These are phyloP conservation scores for Coemansia biformis DNA, from an alignment of 192 early-diverging fungal genomes.

Conservation along the genomic window DNA sequence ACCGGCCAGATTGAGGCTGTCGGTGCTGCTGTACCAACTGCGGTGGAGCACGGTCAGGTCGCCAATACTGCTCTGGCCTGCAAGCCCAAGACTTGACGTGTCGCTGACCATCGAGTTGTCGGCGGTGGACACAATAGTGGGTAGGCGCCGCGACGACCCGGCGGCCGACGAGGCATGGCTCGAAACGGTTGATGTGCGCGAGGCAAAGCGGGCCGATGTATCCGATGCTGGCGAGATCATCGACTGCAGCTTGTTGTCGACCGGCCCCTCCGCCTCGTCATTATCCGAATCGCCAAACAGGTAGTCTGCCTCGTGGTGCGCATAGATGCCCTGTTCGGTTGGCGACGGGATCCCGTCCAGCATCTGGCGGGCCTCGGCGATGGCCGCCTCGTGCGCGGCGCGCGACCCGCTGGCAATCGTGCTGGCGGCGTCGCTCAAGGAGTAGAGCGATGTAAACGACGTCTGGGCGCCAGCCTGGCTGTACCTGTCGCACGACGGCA, in stretches of 20 bases:
- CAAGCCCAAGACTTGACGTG: constrained; percentile 26
- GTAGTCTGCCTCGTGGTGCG: constrained; percentile 44
- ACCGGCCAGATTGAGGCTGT: constrained; percentile 33
- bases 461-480: constrained; percentile 10
- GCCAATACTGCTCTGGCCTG: constrained; percentile 24
- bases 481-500: constrained; percentile 5
- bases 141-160: constrained; percentile 19
- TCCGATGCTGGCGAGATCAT: constrained; percentile 43
- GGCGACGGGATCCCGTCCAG: constrained; percentile 47
- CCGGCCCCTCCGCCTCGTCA: constrained; percentile 9
- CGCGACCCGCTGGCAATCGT: constrained; percentile 14
- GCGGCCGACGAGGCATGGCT: constrained; percentile 25
- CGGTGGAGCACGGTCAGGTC: constrained; percentile 35
- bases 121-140: constrained; percentile 15
- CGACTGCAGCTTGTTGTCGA: constrained; percentile 20
- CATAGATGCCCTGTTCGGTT: constrained; percentile 11
- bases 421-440: constrained; percentile 20
- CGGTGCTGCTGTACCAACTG: constrained; percentile 50
- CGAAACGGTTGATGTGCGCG: constrained; percentile 32
- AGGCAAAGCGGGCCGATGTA: constrained; percentile 30
- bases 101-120: constrained; percentile 32
- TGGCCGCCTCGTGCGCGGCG: constrained; percentile 31
- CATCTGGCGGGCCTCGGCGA: constrained; percentile 42
- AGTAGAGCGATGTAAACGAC: constrained; percentile 41
- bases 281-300: constrained; percentile 33